Evolutionary conservation across 805 yeast genomes (phyloP), one percentile per base, ranked within the genome.

Genomic region (Wickerhamiella parazyma): DNA sequence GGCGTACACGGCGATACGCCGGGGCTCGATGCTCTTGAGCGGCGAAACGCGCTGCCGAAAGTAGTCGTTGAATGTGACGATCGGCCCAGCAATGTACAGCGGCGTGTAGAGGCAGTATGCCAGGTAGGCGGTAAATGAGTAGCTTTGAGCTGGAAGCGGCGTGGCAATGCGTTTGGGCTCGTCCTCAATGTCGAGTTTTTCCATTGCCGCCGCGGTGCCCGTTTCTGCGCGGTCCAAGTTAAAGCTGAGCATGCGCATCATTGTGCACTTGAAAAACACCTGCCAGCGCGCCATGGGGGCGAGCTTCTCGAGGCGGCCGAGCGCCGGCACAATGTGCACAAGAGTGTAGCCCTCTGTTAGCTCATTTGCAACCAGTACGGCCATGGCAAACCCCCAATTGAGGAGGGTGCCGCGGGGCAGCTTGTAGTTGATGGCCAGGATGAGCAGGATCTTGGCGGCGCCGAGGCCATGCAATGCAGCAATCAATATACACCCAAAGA

Each of bases 71-170:
- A 82, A 91, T 0, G 97, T 82, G 34, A 91, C 57, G 14, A 91
- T 76, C 19, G 99, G 99, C 1, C 99, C 99, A 2, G 95, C 96
- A 52, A 91, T 78, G 61, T 82, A 83, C 38, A 91, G 64, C 3
- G 99, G 99, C 0, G 95, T 74, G 55, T 91, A 91, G 4, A 80
- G 64, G 26, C 83, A 59, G 57, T 86, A 91, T 0, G 94, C 78
- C 34, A 85, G 48, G 57, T 80, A 84, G 56, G 83, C 81, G 35
- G 60, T 41, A n/a, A 76, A 52, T 25, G 66, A 68, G 61, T 86
- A 91, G 36, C 77, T 83, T 1, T 62, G 52, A 0, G 75, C 43
- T 1, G 75, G 76, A 37, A 80, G 68, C 4, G 80, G 80, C 1
- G 79, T 78, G 4, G 22, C 18, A 22, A 51, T 44, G 11, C 57